Evolutionary conservation across 2,329 filamentous ascomycete species (phyloP).

Genomic region (Rhynchosporium graminicola): DNA sequence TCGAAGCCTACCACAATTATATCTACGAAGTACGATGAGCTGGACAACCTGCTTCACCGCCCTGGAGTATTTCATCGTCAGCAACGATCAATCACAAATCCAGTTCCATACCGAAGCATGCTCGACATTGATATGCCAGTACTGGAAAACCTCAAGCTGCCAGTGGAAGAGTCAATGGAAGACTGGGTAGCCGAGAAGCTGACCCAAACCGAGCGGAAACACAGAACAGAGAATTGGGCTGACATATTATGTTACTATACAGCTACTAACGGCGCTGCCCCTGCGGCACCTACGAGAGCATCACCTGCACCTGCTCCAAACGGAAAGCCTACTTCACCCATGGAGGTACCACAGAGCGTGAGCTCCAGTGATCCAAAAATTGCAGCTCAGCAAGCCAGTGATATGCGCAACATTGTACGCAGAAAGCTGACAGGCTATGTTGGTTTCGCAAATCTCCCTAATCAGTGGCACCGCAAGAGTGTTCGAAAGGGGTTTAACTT

Average conservation of each 20-base stretch:
- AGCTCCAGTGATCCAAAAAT: conserved; percentile 42
- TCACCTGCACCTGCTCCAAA: conserved; percentile 38
- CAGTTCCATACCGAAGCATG: conserved; percentile 53
- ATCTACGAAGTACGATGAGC: conserved; percentile 19
- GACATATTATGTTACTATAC: conserved; percentile 40
- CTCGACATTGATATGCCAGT: conserved; percentile 52
- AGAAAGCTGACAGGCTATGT: conserved; percentile 98
- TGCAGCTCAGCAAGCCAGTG: conserved; percentile 42
- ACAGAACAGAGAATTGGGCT: conserved; percentile 39
- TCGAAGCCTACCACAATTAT: conserved; percentile 19
- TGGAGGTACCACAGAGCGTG: conserved; percentile 40
- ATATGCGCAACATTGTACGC: conserved; percentile 81
- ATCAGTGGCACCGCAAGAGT: conserved; percentile 99
- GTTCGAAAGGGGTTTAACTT: conserved; percentile 99
- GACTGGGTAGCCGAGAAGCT: conserved; percentile 34
- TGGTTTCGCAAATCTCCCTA: conserved; percentile 96
- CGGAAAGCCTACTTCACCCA: conserved; percentile 35
- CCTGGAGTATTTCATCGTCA: conserved; percentile 35
- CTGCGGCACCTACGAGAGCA: conserved; percentile 36
- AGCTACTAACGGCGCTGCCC: conserved; percentile 40
- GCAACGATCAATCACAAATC: conserved; percentile 31
- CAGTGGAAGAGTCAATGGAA: conserved; percentile 36
- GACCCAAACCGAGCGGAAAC: conserved; percentile 32
- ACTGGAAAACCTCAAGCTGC: conserved; percentile 30
- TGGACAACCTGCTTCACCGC: conserved; percentile 22